phyloP scores from a whole-genome alignment of 2,329 filamentous ascomycete species.

The Ophiocordyceps camponoti-leonardi region DNA sequence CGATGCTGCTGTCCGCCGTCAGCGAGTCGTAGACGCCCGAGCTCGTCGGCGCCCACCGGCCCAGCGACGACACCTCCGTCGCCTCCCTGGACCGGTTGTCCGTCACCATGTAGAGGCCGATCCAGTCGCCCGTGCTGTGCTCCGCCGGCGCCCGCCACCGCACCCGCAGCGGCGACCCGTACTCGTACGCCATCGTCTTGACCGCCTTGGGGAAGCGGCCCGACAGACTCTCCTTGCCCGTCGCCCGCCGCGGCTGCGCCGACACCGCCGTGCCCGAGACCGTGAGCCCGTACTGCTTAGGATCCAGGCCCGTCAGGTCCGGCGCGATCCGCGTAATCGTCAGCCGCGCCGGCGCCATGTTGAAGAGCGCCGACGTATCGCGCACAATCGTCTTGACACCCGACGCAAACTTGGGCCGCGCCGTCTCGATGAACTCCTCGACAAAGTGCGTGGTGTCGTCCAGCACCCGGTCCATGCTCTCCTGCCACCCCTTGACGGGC shows the following conservation, averaged over 20 bases:
- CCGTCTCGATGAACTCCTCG: conserved; percentile 75
- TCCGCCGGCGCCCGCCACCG: conserved; percentile 79
- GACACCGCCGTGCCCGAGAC: conserved; percentile 50
- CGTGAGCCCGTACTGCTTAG: conserved; percentile 61
- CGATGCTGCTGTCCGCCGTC: conserved; percentile 59
- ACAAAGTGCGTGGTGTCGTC: conserved; percentile 78
- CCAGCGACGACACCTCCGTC: conserved; percentile 70
- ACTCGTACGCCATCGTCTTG: conserved; percentile 68
- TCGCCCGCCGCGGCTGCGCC: conserved; percentile 37
- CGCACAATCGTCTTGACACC: conserved; percentile 76
- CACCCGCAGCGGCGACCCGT: conserved; percentile 77
- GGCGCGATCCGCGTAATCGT: conserved; percentile 65
- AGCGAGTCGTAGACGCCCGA: conserved; percentile 58
- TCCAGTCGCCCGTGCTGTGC: conserved; percentile 86
- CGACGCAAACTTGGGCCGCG: conserved; percentile 69
- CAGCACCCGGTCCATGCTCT: conserved; percentile 73
- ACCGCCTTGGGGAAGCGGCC: conserved; percentile 52
- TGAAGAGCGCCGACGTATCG: conserved; percentile 77
- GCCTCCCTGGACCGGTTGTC: conserved; percentile 78
- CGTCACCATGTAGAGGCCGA: conserved; percentile 88
- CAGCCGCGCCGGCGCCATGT: conserved; percentile 72
- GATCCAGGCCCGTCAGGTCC: conserved; percentile 63
- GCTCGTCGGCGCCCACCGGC: conserved; percentile 76
- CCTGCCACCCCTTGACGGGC: conserved; percentile 67
- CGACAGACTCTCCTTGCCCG: conserved; percentile 55